phyloP scores from a whole-genome alignment of 176 grass and related monocot genomes.

The Oryza brachyantha region DNA sequence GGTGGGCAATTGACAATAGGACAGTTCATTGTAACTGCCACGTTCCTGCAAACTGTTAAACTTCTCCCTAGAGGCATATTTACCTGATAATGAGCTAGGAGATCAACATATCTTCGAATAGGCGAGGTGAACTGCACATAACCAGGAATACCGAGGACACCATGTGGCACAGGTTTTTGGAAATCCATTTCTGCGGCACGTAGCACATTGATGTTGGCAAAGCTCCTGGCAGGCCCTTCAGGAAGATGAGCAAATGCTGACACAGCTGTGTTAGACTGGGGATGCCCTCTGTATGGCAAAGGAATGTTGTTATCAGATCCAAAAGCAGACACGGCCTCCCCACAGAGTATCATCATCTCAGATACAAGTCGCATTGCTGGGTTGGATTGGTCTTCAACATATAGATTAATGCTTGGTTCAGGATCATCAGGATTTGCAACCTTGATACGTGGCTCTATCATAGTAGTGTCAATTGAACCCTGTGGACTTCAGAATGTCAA shows the following conservation, averaged over 20 bases:
- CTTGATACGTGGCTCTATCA: constrained; percentile 90
- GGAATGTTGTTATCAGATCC: constrained; percentile 69
- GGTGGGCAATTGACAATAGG: neutral
- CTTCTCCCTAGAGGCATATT: neutral
- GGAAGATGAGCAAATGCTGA: constrained; percentile 75
- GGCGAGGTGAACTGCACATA: constrained; percentile 97
- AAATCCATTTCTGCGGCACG: constrained; percentile 89
- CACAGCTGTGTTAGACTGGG: constrained; percentile 71
- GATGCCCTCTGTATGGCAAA: constrained; percentile 87
- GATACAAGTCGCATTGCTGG: constrained; percentile 79
- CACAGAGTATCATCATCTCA: constrained; percentile 99
- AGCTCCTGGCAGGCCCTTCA: constrained; percentile 75
- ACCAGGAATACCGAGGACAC: constrained; percentile 77
- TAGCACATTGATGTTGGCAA: constrained; percentile 76
- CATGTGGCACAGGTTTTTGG: constrained; percentile 62
- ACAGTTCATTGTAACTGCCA: constrained; percentile 7
- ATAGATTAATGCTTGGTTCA: constrained; percentile 79
- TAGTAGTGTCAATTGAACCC: constrained; percentile 85
- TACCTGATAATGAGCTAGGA: constrained; percentile 95
- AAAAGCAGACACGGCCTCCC: constrained; percentile 76
- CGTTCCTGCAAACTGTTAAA: constrained; percentile 6
- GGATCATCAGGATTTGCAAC: constrained; percentile 74
- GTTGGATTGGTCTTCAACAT: constrained; percentile 68
- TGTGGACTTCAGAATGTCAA: constrained; percentile 36
- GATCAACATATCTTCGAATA: constrained; percentile 92